Conservation (phyloP, 2,329 filamentous ascomycete species). For the Thielaviopsis populi region DNA sequence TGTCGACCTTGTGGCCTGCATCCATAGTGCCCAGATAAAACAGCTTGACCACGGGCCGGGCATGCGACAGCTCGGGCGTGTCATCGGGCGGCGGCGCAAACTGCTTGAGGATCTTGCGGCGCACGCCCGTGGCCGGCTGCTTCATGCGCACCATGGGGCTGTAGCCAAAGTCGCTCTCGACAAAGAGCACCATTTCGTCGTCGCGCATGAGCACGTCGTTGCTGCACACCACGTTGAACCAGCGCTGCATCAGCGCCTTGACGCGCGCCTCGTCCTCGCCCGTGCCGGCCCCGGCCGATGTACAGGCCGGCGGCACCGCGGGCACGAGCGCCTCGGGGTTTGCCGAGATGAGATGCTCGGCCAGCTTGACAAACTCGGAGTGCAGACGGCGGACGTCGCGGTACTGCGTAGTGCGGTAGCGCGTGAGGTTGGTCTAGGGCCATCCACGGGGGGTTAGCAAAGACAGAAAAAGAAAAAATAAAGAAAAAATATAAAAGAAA, state of each 20-base stretch:
- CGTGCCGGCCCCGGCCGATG: constrained; percentile 84
- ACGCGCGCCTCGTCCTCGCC: constrained; percentile 88
- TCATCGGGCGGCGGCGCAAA: constrained; percentile 96
- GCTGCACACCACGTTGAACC: constrained; percentile 84
- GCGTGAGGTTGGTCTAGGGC: constrained; percentile 92
- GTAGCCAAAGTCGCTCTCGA: constrained; percentile 98
- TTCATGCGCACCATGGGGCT: constrained; percentile 90
- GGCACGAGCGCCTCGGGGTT: constrained; percentile 93
- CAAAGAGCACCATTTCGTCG: constrained; percentile 93
- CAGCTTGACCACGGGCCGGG: constrained; percentile 78
- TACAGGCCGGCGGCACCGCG: constrained; percentile 85
- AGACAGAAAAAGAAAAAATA: too few species aligned
- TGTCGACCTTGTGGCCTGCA: constrained; percentile 90
- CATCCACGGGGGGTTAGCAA: not conserved
- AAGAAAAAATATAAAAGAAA: not conserved
- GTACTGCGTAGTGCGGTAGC: constrained; percentile 95
- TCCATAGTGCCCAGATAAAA: constrained; percentile 96
- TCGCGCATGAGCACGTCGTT: constrained; percentile 89
- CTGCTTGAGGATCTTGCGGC: constrained; percentile 91
- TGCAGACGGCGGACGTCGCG: constrained; percentile 92
- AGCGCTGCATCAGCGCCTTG: constrained; percentile 79
- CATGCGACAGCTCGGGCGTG: constrained; percentile 82
- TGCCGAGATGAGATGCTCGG: constrained; percentile 88
- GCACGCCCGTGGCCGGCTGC: constrained; percentile 89
- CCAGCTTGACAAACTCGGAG: constrained; percentile 92